A percentile compares a stretch with the other conserved stretches of the same genome.
phyloP scores from a whole-genome alignment of 1,139 yeast genomes.

The Kodamaea anthophila region DNA sequence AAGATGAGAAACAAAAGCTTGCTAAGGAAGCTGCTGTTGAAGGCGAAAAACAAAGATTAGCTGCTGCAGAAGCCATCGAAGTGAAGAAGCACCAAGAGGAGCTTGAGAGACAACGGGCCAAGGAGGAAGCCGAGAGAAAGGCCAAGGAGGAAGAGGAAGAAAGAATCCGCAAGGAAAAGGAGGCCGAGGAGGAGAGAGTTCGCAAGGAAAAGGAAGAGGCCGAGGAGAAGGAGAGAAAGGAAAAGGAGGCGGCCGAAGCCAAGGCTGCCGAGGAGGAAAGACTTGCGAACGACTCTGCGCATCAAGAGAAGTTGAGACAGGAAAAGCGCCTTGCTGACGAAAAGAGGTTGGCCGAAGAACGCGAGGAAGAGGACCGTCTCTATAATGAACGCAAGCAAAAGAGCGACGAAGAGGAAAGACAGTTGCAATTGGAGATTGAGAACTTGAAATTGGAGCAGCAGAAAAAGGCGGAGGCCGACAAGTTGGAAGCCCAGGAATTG shows the following conservation, averaged over 20 bases:
- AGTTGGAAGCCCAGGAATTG: constrained; percentile 26
- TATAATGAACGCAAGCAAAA: constrained; percentile 22
- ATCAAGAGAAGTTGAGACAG: constrained; percentile 23
- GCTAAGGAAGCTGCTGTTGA: constrained; percentile 36
- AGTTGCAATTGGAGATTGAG: constrained; percentile 27
- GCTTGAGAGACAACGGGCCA: constrained; percentile 34
- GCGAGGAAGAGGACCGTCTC: constrained; percentile 22
- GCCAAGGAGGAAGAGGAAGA: constrained; percentile 23
- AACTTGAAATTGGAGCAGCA: constrained; percentile 22
- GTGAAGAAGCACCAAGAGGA: constrained; percentile 42
- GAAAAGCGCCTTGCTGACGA: constrained; percentile 25
- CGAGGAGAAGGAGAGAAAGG: constrained; percentile 10
- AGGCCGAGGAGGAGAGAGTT: constrained; percentile 11
- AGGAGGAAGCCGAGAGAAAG: constrained; percentile 29
- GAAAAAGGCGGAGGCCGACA: constrained; percentile 21
- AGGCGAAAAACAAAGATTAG: constrained; percentile 40
- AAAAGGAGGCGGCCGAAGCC: constrained; percentile 8
- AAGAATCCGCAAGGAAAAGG: constrained; percentile 9
- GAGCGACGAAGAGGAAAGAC: constrained; percentile 13
- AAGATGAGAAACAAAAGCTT: constrained; percentile 33
- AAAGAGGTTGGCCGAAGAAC: constrained; percentile 21
- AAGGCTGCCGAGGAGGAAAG: constrained; percentile 17
- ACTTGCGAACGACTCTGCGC: constrained; percentile 21
- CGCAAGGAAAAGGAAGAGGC: constrained; percentile 8
- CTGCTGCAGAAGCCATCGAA: constrained; percentile 45